Percentiles rank a stretch among this genome's conserved stretches.
These are phyloP conservation scores for Mycena albidolilacea DNA, from an alignment of 768 basidiomycete species.

Conservation along the genomic window DNA sequence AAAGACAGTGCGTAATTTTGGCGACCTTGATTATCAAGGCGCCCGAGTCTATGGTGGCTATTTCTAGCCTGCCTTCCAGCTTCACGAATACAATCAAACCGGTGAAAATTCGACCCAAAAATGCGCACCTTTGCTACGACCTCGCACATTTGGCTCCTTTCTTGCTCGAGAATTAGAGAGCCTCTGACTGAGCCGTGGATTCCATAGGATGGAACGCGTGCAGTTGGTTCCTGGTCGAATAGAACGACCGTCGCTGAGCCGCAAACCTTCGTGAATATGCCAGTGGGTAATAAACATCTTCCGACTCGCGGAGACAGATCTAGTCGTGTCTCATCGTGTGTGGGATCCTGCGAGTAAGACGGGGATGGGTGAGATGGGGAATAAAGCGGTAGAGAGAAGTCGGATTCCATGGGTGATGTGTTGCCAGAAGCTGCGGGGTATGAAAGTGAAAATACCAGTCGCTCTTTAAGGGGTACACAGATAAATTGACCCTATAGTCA, in stretches of 20 bases:
- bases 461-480: background rate
- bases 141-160: constrained; percentile 16
- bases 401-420: constrained; percentile 2
- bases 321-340: constrained; percentile 31
- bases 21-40: constrained; percentile 9
- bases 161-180: constrained; percentile 25
- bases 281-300: constrained; percentile 23
- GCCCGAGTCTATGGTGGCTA: constrained; percentile 26
- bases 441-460: background rate
- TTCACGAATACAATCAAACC: background rate
- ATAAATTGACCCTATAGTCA: background rate
- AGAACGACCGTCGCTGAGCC: constrained; percentile 35
- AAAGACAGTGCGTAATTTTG: constrained; percentile 5
- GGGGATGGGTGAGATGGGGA: constrained; percentile 26
- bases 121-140: constrained; percentile 25
- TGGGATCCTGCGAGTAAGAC: constrained; percentile 32
- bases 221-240: constrained; percentile 23
- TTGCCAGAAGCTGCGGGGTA: too few relatives aligned
- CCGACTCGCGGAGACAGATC: constrained; percentile 22
- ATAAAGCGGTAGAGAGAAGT: constrained; percentile 23
- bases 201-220: constrained; percentile 24
- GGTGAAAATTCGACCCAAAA: background rate
- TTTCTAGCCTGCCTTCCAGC: constrained; percentile 33
- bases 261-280: constrained; percentile 27
- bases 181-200: constrained; percentile 15